phyloP scores from a whole-genome alignment of 2,329 filamentous ascomycete species.

The Penicillium paneum region DNA sequence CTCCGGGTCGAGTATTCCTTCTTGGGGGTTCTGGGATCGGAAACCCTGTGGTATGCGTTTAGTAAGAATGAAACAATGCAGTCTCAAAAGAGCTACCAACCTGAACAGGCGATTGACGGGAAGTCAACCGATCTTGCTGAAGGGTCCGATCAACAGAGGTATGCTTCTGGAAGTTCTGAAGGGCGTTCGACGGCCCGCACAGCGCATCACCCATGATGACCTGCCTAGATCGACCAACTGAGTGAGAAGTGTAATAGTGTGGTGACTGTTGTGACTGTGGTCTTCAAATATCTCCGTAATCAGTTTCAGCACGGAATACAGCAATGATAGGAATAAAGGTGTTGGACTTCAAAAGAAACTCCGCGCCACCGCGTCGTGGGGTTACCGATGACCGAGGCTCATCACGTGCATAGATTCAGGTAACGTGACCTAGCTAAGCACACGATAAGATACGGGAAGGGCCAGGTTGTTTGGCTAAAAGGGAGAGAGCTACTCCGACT shows the following conservation, averaged over 20 bases:
- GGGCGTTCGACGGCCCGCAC: slow-evolving; percentile 72
- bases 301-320: not conserved
- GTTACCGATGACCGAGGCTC: slow-evolving; percentile 21
- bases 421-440: slow-evolving; percentile 16
- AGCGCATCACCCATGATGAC: slow-evolving; percentile 62
- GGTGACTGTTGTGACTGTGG: too few relatives aligned
- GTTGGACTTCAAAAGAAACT: not conserved
- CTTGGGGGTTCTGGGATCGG: slow-evolving; percentile 55
- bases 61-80: slow-evolving; percentile 1
- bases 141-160: slow-evolving; percentile 64
- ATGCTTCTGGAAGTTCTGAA: slow-evolving; percentile 71
- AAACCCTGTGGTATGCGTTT: slow-evolving; percentile 52
- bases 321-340: not conserved
- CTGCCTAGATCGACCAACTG: not conserved
- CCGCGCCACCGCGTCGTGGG: slow-evolving; percentile 11
- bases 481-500: slow-evolving; percentile 7
- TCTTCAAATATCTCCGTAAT: not conserved
- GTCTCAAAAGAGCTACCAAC: slow-evolving; percentile 22
- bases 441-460: slow-evolving; percentile 27
- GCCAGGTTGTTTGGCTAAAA: slow-evolving; percentile 25
- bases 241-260: not conserved
- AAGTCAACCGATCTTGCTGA: slow-evolving; percentile 67
- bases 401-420: slow-evolving; percentile 13
- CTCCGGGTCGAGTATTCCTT: slow-evolving; percentile 60
- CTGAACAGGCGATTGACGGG: slow-evolving; percentile 54